phyloP scores from a whole-genome alignment of 768 basidiomycete genomes.

The Tricholoma flavovirens region DNA sequence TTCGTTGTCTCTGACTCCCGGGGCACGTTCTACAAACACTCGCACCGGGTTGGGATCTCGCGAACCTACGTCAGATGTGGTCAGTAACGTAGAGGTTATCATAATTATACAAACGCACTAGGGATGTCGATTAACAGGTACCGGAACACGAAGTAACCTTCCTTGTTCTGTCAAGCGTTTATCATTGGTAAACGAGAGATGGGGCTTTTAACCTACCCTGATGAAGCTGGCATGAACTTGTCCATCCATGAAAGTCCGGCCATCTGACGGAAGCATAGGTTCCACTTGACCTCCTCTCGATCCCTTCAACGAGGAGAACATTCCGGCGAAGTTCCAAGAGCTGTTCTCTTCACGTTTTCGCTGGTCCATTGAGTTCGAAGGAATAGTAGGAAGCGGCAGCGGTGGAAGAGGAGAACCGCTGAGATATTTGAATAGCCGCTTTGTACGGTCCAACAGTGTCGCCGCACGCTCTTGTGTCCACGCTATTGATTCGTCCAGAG shows the following conservation, averaged over 20 bases:
- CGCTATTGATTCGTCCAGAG: slow-evolving; percentile 47
- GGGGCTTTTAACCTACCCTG: slow-evolving; percentile 43
- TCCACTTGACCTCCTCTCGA: slow-evolving; percentile 25
- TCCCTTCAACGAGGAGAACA: slow-evolving; percentile 63
- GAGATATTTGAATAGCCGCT: slow-evolving; percentile 63
- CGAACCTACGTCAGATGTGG: slow-evolving; percentile 40
- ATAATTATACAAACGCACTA: slow-evolving; percentile 43
- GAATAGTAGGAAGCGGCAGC: slow-evolving; percentile 25
- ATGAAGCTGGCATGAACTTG: slow-evolving; percentile 79
- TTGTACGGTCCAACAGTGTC: slow-evolving; percentile 42
- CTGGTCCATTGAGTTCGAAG: slow-evolving; percentile 21
- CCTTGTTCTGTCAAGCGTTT: slow-evolving; percentile 47
- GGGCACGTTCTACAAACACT: slow-evolving; percentile 62
- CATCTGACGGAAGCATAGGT: slow-evolving; percentile 26
- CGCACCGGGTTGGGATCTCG: slow-evolving; percentile 55
- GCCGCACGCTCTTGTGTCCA: slow-evolving; percentile 40
- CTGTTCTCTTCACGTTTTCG: slow-evolving; percentile 29
- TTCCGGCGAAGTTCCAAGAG: slow-evolving; percentile 53
- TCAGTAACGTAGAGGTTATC: slow-evolving; percentile 12
- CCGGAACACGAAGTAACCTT: slow-evolving; percentile 72
- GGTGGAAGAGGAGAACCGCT: slow-evolving; percentile 53
- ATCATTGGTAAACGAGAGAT: not conserved
- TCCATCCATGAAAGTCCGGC: slow-evolving; percentile 58
- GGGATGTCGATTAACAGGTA: slow-evolving; percentile 79
- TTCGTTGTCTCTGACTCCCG: slow-evolving; percentile 66